These are phyloP conservation scores for Pichia cephalocereana DNA, from an alignment of 805 yeast genomes.

Conservation along the genomic window DNA sequence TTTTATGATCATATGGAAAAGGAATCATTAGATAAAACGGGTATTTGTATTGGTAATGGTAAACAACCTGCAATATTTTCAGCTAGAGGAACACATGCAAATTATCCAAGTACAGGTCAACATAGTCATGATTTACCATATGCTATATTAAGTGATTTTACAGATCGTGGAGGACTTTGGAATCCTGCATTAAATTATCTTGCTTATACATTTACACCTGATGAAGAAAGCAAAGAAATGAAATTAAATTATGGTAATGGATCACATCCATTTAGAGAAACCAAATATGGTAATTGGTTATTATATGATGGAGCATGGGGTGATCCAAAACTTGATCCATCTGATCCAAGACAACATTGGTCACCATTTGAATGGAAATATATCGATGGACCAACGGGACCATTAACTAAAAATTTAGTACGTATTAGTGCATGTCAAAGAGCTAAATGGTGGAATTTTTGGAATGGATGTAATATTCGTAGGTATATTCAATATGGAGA, in stretches of 20 bases:
- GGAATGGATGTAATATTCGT: slow-evolving; percentile 75
- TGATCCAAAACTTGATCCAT: slow-evolving; percentile 53
- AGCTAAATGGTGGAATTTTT: slow-evolving; percentile 87
- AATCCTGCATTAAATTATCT: slow-evolving; percentile 77
- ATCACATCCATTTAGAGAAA: slow-evolving; percentile 44
- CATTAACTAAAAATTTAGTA: slow-evolving; percentile 64
- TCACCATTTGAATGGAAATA: slow-evolving; percentile 84
- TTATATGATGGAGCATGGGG: slow-evolving; percentile 85
- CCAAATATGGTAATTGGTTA: slow-evolving; percentile 66
- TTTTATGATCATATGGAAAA: slow-evolving; percentile 63
- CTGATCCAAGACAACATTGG: slow-evolving; percentile 77
- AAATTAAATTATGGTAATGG: slow-evolving; percentile 38
- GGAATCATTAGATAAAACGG: slow-evolving; percentile 14
- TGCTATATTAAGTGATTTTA: slow-evolving; percentile 81
- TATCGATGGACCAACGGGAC: slow-evolving; percentile 92
- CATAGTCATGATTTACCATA: slow-evolving; percentile 94
- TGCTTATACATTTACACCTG: slow-evolving; percentile 53
- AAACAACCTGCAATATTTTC: slow-evolving; percentile 71
- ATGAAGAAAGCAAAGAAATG: slow-evolving; percentile 38
- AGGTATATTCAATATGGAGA: slow-evolving; percentile 69
- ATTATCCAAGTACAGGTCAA: slow-evolving; percentile 92
- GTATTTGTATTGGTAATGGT: slow-evolving; percentile 12
- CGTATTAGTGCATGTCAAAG: slow-evolving; percentile 73
- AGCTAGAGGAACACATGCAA: slow-evolving; percentile 96
- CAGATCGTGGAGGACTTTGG: slow-evolving; percentile 95